Evolutionary conservation across 73 alveolate genomes (phyloP).

Genomic region (Tetrahymena malaccensis): DNA sequence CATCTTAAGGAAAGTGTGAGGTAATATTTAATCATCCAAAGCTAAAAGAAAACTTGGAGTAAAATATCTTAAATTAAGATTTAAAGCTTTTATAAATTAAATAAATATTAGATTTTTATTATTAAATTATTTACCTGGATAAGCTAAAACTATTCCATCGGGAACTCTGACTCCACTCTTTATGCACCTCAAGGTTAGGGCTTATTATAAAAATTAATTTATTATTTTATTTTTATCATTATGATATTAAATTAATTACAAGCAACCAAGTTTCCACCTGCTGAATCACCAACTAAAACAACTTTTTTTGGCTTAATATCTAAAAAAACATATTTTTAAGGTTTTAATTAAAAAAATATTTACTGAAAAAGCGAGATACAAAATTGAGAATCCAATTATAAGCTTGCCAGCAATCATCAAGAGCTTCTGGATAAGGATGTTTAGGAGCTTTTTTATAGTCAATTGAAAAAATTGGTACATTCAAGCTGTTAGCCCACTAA

Average conservation of each 20-base stretch:
- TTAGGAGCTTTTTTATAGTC: constrained; percentile 94
- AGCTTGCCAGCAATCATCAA: constrained; percentile 90
- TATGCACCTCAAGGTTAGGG: constrained; percentile 51
- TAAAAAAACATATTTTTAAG: not conserved
- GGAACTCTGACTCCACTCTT: constrained; percentile 66
- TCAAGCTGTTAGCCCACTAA: constrained; percentile 75
- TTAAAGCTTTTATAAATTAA: constrained; percentile 23
- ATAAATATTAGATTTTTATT: not conserved
- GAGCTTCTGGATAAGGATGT: constrained; percentile 80
- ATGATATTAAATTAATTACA: not conserved
- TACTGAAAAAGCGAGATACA: constrained; percentile 52
- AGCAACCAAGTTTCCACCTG: constrained; percentile 93
- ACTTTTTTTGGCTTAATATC: constrained; percentile 63
- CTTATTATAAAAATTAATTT: not conserved
- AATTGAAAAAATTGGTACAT: constrained; percentile 78
- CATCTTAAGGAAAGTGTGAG: constrained; percentile 59
- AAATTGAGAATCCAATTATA: constrained; percentile 78
- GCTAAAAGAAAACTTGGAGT: constrained; percentile 61
- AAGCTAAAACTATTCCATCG: constrained; percentile 63
- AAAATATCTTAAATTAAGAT: constrained; percentile 27
- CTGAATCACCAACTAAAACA: constrained; percentile 93
- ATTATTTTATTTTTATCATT: not conserved
- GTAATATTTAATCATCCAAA: constrained; percentile 64
- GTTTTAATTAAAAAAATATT: not conserved
- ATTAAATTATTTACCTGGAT: constrained; percentile 38